Base-by-base conservation (phyloP, 2,329 filamentous ascomycete genomes). In the Sarocladium strictum region DNA sequence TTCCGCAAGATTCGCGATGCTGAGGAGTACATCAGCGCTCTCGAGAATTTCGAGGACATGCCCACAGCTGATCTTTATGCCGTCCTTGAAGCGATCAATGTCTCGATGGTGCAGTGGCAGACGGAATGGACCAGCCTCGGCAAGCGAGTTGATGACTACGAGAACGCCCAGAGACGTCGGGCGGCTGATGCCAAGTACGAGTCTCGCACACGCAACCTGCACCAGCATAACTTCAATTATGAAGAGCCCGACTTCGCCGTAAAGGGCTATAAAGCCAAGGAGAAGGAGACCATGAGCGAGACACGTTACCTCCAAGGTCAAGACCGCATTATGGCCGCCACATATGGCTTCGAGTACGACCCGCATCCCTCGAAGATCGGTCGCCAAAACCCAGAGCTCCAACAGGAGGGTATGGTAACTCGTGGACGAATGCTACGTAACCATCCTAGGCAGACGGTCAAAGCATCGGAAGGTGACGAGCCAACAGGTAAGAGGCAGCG, bases 331-430 rank as follows among this genome's bases (percentile, higher is more conserved):
- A 79, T 81, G 75, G 81, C 83, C 7, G 73, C 78, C 57, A 73
- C 76, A 1, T 86, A 85, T 61, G 77, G 78, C 15, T 84, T 85
- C 60, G 78, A 83, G 57, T 82, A 84, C 59, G 81, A 85, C 59
- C 73, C 77, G 10, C 77, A 81, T 53, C 75, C 77, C 2, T 76
- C 75, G 57, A 80, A 80, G 65, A 73, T 84, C 56, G 81, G 81
- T 19, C 72, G 73, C 33, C 84, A 86, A 62, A 80, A 85, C 56
- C 80, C 81, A 1, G 69, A 79, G 33, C 75, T 72, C 10, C 81
- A 85, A 59, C 69, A 72, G 32, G 64, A 63, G 21, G 80, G 80
- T 24, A 70, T 76, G 56, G 74, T 76, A 59, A 80, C 80, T 49
- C 75, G 76, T 15, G 70, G 69, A 3, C 74, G 80, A 27, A 74